A percentile compares a stretch with the other conserved stretches of the same genome.
These are phyloP conservation scores for Quercus aquifolioides DNA, from an alignment of 306 rosid species.

Conservation along the genomic window DNA sequence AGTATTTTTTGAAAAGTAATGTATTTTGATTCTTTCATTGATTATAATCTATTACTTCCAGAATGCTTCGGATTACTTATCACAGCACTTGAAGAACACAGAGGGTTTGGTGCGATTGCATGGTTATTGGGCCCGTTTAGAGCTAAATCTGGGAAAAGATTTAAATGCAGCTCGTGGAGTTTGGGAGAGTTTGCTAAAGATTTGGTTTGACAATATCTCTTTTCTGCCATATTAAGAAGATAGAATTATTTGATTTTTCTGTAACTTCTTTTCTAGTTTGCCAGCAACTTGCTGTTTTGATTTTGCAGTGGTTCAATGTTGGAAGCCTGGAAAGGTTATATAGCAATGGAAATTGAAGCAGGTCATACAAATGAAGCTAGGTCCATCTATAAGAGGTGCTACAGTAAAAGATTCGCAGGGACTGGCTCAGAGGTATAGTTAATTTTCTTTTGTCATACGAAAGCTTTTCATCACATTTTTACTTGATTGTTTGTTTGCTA, in stretches of 20 bases:
- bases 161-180: conserved; percentile 78
- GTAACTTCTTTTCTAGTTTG: not conserved
- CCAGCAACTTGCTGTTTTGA: not conserved
- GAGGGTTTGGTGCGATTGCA: conserved; percentile 60
- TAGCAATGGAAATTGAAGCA: conserved; percentile 72
- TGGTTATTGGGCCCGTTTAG: conserved; percentile 91
- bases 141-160: conserved; percentile 59
- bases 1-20: not conserved
- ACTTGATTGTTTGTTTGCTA: not conserved
- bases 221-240: not conserved
- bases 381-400: conserved; percentile 83
- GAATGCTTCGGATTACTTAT: conserved; percentile 77
- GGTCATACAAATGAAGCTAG: conserved; percentile 74
- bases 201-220: conserved; percentile 46
- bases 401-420: conserved; percentile 69
- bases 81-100: conserved; percentile 77
- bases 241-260: not conserved
- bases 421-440: conserved; percentile 81
- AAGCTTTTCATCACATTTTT: not conserved
- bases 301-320: conserved; percentile 69
- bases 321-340: conserved; percentile 83
- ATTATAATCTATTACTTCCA: conserved; percentile 34
- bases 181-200: conserved; percentile 86
- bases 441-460: conserved; percentile 2
- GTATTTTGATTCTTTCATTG: not conserved